Base-by-base conservation (phyloP, 305 asterid genomes). In the Fraxinus floribunda region DNA sequence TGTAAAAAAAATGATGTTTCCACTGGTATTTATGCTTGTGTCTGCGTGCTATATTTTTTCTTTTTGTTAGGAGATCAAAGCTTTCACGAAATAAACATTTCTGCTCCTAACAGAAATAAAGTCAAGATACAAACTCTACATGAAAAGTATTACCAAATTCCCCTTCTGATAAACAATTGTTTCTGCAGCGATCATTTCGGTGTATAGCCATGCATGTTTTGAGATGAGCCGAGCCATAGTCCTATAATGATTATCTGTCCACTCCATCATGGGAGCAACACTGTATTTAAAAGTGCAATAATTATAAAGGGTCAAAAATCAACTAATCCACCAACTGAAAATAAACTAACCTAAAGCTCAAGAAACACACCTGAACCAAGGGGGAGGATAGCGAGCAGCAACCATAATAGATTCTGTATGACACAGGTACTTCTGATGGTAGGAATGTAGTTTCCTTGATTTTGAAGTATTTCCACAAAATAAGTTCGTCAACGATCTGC, bases 171-270 rank as follows among this genome's bases (percentile, higher is more conserved):
- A 87, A 8, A 94, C 94, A 84, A 94, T 94, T 82, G 99, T 95
- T 84, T 95, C 99, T 18, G 99, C 98, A 84, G 99, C 95, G 86
- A 95, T 86, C 99, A 95, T 95, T 90, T 95, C 98, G 1, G 98
- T 89, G 85, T 95, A 95, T 75, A 94, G 89, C 99, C 98, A 94
- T 78, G 97, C 93, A 82, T 87, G 92, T 85, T 93, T 94, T 9
- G 98, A 85, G 78, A 95, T 88, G 86, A 95, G 84, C 64, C 99
- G 95, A 71, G 97, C 97, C 91, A 95, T 83, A 84, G 99, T 95
- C 84, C 99, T 91, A 83, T 80, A 95, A 82, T 94, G 94, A 84
- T 91, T 95, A 90, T 95, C 94, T 3, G 98, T 94, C 91, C 86
- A 92, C 1, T 95, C 98, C 99, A 95, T 95, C 98, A 95, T 94